A percentile compares a stretch with the other conserved stretches of the same genome.
Conservation (phyloP, 768 basidiomycete species). For the Tylopilus subfusipes region DNA sequence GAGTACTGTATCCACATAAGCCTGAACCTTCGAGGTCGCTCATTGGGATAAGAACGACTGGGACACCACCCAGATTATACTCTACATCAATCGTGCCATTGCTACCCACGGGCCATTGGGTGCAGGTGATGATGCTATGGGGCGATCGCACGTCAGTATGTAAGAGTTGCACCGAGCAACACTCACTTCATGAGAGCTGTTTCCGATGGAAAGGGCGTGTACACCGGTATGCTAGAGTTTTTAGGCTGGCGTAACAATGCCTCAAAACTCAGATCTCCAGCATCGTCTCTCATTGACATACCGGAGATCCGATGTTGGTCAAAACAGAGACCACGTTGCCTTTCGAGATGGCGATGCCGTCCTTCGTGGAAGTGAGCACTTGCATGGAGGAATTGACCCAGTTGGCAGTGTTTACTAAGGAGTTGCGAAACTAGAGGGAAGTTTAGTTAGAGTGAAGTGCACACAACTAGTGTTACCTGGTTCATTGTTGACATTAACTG, state of each 20-base stretch:
- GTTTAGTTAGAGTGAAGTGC: not conserved
- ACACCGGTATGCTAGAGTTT: constrained; percentile 55
- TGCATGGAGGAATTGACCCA: constrained; percentile 53
- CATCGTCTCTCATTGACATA: constrained; percentile 23
- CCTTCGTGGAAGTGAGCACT: constrained; percentile 46
- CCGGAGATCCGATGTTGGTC: constrained; percentile 74
- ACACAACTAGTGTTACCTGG: constrained; percentile 33
- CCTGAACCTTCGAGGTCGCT: constrained; percentile 34
- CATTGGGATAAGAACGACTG: constrained; percentile 53
- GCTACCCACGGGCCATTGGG: constrained; percentile 66
- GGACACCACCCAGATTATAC: constrained; percentile 61
- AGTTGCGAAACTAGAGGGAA: constrained; percentile 54
- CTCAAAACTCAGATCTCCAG: not conserved
- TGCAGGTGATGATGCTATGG: constrained; percentile 58
- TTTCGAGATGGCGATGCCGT: constrained; percentile 63
- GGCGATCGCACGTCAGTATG: not conserved
- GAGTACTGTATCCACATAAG: constrained; percentile 31
- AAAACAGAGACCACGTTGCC: constrained; percentile 57
- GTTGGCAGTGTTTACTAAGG: constrained; percentile 46
- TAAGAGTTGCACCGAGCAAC: not conserved
- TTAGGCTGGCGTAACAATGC: constrained; percentile 41
- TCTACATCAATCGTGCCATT: constrained; percentile 57
- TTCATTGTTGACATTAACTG: constrained; percentile 60
- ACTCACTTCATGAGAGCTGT: constrained; percentile 57
- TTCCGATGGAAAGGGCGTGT: constrained; percentile 48